Evolutionary conservation across 257 asterid genomes (phyloP), one percentile per base, ranked within the genome.

Genomic region (Nicotiana attenuata): DNA sequence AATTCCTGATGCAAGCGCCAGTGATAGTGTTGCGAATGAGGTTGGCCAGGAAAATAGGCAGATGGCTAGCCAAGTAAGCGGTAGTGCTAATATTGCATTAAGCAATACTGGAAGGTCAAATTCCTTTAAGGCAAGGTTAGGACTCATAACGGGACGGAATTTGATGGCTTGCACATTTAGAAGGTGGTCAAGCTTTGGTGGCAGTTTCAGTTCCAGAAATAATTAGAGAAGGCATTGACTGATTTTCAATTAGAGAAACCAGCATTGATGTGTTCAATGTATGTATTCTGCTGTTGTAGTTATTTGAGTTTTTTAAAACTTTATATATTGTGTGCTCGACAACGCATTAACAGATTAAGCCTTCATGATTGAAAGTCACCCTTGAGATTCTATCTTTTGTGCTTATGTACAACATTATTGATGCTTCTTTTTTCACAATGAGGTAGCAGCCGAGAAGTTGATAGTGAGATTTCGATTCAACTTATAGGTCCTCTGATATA

Each of bases 101-200:
- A 71, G 88, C 80, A 80, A 87, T 53, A 84, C 80, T 15, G 87
- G 93, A 82, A 90, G 99, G 87, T 89, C 97, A 9, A 24, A 85
- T 16, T 91, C 97, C 35, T 91, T 95, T 52, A 95, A 91, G 86
- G 91, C 88, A 77, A 93, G 93, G 84, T 78, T 93, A 77, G 91
- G 96, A 28, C 85, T 89, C 24, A 83, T 89, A 57, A 80, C 96
- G 4, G 97, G 97, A 84, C 89, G 93, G 85, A 84, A 87, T 66
- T 84, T 89, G 73, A 89, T 90, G 81, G 86, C 90, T 16, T 85
- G 95, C 88, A 76, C 94, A 20, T 86, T 94, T 77, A 90, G 91
- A 86, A 91, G 92, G 89, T 92, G 96, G 97, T 82, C 97, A 5
- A 89, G 95, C 87, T 88, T 90, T 52, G 93, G 94, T 65, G 88